Base-by-base conservation (phyloP, 768 basidiomycete genomes). In the Panellus pusillus region DNA sequence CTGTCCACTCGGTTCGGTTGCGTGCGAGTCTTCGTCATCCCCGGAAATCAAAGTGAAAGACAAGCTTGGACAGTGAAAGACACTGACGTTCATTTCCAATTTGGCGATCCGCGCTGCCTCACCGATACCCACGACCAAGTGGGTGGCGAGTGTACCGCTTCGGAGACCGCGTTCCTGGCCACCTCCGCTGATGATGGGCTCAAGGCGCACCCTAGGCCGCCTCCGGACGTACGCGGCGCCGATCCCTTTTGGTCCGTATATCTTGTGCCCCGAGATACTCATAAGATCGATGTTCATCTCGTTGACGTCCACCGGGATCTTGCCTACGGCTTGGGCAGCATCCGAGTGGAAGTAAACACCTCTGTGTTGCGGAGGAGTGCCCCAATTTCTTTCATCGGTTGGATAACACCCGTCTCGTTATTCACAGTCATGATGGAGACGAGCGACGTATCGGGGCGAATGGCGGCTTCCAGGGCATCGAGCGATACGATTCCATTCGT, bases 391-490 rank as follows among this genome's bases (percentile, higher is more conserved):
- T 91, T 89, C 58, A 98, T 79, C 2, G 97, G 97, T 66, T 98
- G 97, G 50, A 99, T 97, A 60, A 98, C 95, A 19, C 97, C 97
- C 4, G 94, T 98, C 74, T 99, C 97, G 71, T 99, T 99, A 76
- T 99, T 99, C 54, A 99, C 97, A 15, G 91, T 83, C 97, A 99
- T 99, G 68, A 99, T 87, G 12, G 94, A 96, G 41, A 99, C 86
- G n/a, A 98, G 74, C 1, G 90, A 91, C 12, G 93, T 94, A 55
- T 94, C 93, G 9, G 94, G 93, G 29, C 93, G 86, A 53, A 99
- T 93, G 35, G 94, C 89, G 1, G 79, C 82, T 65, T 93, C 91
- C 29, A 99, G 83, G 9, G 83, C 84, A 15, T 84, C 75, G 47
- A 99, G 74, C 28, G 83, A 81, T 56, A 99, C 73, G 44, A 97